Evolutionary conservation across 768 basidiomycete genomes (phyloP).

Genomic region (Arthromyces matolae): DNA sequence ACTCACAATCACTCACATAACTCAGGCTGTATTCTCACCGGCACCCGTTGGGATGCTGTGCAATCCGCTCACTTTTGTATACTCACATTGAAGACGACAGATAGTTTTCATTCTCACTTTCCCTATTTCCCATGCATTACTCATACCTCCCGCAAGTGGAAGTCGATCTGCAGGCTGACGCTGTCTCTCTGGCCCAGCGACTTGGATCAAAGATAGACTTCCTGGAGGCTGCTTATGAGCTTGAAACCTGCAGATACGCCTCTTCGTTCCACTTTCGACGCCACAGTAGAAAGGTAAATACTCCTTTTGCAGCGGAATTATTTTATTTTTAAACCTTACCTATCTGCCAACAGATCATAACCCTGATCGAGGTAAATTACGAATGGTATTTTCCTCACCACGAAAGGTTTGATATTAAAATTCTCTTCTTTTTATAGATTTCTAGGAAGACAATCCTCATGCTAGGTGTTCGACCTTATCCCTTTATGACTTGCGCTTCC

Average conservation of each 20-base stretch:
- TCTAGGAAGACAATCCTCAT: slow-evolving; percentile 43
- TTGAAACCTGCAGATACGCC: slow-evolving; percentile 23
- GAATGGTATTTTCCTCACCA: slow-evolving; percentile 5
- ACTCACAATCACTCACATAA: slow-evolving; percentile 12
- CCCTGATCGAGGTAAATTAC: slow-evolving; percentile 45
- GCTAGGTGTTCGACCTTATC: slow-evolving; percentile 39
- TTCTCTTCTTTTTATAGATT: slow-evolving; percentile 29
- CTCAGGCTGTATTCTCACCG: too few species aligned
- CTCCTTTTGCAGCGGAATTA: slow-evolving; percentile 1
- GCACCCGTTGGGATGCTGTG: slow-evolving; percentile 19
- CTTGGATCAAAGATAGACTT: slow-evolving; percentile 29
- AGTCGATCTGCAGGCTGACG: slow-evolving; percentile 23
- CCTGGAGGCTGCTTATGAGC: slow-evolving; percentile 26
- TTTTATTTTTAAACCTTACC: slow-evolving; percentile 5
- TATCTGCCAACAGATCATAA: slow-evolving; percentile 38
- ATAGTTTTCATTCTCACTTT: slow-evolving; percentile 3
- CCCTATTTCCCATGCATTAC: slow-evolving; percentile 8
- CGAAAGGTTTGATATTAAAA: slow-evolving; percentile 9
- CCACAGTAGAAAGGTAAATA: slow-evolving; percentile 33
- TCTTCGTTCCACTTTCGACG: slow-evolving; percentile 22
- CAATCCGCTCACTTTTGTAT: slow-evolving; percentile 8
- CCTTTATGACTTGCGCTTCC: slow-evolving; percentile 43
- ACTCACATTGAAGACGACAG: slow-evolving; percentile 13
- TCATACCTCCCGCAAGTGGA: slow-evolving; percentile 2
- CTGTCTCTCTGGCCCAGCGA: slow-evolving; percentile 25